Percentiles rank a stretch among this genome's conserved stretches.
phyloP scores from a whole-genome alignment of 2,329 filamentous ascomycete species.

The Diplodia seriata region DNA sequence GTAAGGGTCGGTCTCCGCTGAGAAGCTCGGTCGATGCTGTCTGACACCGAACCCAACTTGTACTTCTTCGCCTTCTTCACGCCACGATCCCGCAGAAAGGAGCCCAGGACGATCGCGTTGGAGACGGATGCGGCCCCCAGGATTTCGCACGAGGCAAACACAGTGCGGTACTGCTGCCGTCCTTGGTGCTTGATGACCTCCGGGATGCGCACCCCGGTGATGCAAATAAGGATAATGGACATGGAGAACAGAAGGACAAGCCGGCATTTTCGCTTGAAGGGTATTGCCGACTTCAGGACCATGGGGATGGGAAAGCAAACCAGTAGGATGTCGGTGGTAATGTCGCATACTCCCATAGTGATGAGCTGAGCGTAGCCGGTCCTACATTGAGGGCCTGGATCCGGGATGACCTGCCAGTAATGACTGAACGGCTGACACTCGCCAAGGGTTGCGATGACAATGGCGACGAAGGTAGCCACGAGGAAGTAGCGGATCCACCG shows the following conservation, averaged over 20 bases:
- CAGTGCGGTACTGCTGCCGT: constrained; percentile 83
- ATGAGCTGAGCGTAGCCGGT: constrained; percentile 86
- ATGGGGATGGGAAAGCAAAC: constrained; percentile 90
- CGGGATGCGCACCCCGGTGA: constrained; percentile 82
- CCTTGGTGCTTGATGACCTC: constrained; percentile 74
- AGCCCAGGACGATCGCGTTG: constrained; percentile 88
- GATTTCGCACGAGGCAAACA: constrained; percentile 89
- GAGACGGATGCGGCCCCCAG: constrained; percentile 86
- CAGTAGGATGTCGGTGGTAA: constrained; percentile 86
- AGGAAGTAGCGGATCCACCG: constrained; percentile 77
- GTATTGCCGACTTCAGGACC: constrained; percentile 79
- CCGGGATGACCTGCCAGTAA: constrained; percentile 68
- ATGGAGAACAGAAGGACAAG: constrained; percentile 83
- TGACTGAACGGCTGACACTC: constrained; percentile 74
- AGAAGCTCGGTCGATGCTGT: constrained; percentile 63
- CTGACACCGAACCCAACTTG: constrained; percentile 62
- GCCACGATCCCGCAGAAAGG: constrained; percentile 88
- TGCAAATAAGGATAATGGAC: constrained; percentile 78
- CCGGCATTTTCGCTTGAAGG: constrained; percentile 76
- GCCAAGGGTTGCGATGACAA: constrained; percentile 79
- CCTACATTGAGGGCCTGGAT: constrained; percentile 84
- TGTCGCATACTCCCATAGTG: constrained; percentile 87
- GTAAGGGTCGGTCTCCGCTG: constrained; percentile 67
- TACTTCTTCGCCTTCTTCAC: constrained; percentile 84
- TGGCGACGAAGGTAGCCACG: constrained; percentile 76